Conservation (phyloP, 768 basidiomycete species). For the Psilocybe tampanensis region DNA sequence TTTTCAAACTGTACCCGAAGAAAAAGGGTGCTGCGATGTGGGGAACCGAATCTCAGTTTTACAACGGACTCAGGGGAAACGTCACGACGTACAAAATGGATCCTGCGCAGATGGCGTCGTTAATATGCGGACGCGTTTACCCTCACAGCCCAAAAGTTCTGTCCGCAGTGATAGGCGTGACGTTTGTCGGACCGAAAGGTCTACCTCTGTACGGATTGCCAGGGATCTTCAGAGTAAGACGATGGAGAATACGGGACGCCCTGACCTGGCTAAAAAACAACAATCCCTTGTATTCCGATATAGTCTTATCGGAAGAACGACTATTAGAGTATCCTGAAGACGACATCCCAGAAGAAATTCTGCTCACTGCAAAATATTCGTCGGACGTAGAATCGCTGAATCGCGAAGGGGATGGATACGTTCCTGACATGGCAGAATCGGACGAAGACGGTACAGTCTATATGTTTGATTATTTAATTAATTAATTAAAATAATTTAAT, state of each 20-base stretch:
- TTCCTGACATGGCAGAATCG: conserved; percentile 17
- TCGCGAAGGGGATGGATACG: conserved; percentile 32
- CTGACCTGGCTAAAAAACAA: conserved; percentile 30
- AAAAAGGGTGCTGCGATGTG: not conserved
- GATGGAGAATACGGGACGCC: conserved; percentile 20
- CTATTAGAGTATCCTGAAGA: conserved; percentile 32
- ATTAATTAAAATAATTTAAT: not conserved
- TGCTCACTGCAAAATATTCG: conserved; percentile 15
- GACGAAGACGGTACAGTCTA: too few relatives aligned
- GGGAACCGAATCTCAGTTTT: not conserved
- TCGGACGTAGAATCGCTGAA: conserved; percentile 17
- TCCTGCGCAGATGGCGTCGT: too few relatives aligned
- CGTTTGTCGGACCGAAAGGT: conserved; percentile 16
- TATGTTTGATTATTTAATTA: too few relatives aligned
- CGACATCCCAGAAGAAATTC: conserved; percentile 33
- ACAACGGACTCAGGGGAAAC: not conserved
- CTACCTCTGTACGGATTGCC: conserved; percentile 3
- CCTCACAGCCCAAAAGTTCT: conserved; percentile 14
- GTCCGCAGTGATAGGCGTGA: conserved; percentile 15
- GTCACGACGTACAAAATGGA: too few relatives aligned
- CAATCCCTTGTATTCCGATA: conserved; percentile 17
- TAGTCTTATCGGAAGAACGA: conserved; percentile 6
- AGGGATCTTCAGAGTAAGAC: conserved; percentile 8
- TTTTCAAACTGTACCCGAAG: conserved; percentile 34
- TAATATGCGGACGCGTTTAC: too few relatives aligned